Evolutionary conservation across 2,329 filamentous ascomycete species (phyloP).

Genomic region (Pezicula rhizophila): DNA sequence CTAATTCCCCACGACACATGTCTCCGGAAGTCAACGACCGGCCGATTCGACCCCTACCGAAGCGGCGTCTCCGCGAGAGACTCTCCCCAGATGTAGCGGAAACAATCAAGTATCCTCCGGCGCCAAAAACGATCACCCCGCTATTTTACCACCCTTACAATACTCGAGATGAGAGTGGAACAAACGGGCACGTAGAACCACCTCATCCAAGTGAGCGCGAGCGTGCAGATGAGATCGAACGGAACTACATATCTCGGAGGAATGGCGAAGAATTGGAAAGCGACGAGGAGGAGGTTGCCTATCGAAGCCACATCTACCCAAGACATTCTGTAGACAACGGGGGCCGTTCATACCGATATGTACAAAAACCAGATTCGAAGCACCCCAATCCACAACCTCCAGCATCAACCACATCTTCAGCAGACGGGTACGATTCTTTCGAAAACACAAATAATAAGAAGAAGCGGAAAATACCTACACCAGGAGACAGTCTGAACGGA

Average conservation of each 20-base stretch:
- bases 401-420: conserved; percentile 62
- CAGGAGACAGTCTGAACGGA: conserved; percentile 53
- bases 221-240: conserved; percentile 24
- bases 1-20: conserved; percentile 40
- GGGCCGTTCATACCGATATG: conserved; percentile 35
- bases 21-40: conserved; percentile 74
- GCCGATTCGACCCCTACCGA: conserved; percentile 87
- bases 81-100: conserved; percentile 80
- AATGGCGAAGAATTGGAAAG: conserved; percentile 51
- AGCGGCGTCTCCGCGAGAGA: conserved; percentile 78
- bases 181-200: conserved; percentile 24
- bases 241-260: conserved; percentile 38
- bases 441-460: conserved; percentile 99
- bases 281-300: conserved; percentile 47
- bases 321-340: conserved; percentile 42
- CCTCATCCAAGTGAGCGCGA: conserved; percentile 24
- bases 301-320: conserved; percentile 32
- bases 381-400: conserved; percentile 48
- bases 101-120: conserved; percentile 74
- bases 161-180: conserved; percentile 27
- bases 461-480: conserved; percentile 94
- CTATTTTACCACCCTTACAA: conserved; percentile 66
- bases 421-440: conserved; percentile 92
- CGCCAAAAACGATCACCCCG: conserved; percentile 63
- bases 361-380: conserved; percentile 40